A percentile compares a stretch with the other conserved stretches of the same genome.
phyloP scores from a whole-genome alignment of 2,329 filamentous ascomycete genomes.

The Colletotrichum noveboracense region DNA sequence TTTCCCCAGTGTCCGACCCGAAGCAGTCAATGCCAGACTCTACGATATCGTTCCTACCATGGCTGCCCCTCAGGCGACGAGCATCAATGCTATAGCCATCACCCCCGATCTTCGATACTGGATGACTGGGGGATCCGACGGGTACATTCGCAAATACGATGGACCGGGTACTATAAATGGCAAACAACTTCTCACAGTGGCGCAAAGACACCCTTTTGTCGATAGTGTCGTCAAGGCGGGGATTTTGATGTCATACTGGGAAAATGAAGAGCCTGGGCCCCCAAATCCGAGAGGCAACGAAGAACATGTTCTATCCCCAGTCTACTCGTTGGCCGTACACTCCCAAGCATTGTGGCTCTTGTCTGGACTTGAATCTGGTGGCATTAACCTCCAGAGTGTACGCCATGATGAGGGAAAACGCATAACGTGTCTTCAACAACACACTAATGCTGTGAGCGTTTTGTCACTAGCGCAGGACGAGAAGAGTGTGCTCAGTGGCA shows the following conservation, averaged over 20 bases:
- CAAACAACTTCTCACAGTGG: slow-evolving; percentile 90
- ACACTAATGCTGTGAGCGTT: slow-evolving; percentile 91
- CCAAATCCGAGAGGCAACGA: slow-evolving; percentile 50
- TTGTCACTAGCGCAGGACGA: slow-evolving; percentile 84
- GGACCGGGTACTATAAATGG: slow-evolving; percentile 94
- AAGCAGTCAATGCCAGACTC: slow-evolving; percentile 77
- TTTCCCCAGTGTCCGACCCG: slow-evolving; percentile 64
- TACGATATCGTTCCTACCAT: slow-evolving; percentile 99
- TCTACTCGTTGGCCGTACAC: slow-evolving; percentile 93
- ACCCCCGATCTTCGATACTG: slow-evolving; percentile 96
- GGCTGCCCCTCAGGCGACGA: slow-evolving; percentile 93
- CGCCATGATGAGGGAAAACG: slow-evolving; percentile 94
- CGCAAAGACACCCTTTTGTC: slow-evolving; percentile 94
- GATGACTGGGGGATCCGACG: slow-evolving; percentile 91
- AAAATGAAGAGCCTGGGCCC: slow-evolving; percentile 80
- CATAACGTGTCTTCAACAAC: slow-evolving; percentile 80
- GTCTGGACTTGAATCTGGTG: slow-evolving; percentile 87
- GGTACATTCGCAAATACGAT: slow-evolving; percentile 96
- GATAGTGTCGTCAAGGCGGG: slow-evolving; percentile 97
- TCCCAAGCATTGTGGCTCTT: slow-evolving; percentile 90
- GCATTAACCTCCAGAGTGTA: slow-evolving; percentile 91
- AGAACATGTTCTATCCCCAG: slow-evolving; percentile 77
- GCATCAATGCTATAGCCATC: slow-evolving; percentile 89
- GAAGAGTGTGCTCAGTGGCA: slow-evolving; percentile 84
- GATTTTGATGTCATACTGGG: slow-evolving; percentile 96